Evolutionary conservation across 768 basidiomycete species (phyloP).

Genomic region (Mycena vitilis): DNA sequence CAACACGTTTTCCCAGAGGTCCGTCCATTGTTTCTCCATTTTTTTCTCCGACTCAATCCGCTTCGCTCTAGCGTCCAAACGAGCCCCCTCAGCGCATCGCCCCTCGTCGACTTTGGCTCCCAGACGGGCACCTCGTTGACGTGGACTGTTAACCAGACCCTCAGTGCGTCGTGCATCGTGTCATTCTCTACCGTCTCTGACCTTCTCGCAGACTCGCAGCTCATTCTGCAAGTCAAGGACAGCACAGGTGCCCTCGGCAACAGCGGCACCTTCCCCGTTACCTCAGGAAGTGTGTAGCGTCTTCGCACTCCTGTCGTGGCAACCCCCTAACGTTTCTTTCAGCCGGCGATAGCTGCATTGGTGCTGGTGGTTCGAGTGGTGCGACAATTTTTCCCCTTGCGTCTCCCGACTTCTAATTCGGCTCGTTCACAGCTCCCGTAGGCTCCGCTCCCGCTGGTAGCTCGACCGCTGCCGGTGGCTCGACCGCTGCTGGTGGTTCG

Average conservation of each 20-base stretch:
- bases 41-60: not conserved
- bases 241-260: slow-evolving; percentile 61
- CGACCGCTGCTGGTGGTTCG: not conserved
- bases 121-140: slow-evolving; percentile 54
- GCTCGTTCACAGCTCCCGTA: not conserved
- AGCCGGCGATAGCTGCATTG: slow-evolving; percentile 48
- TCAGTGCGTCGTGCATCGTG: slow-evolving; percentile 49
- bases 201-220: slow-evolving; percentile 44
- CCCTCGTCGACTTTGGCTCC: slow-evolving; percentile 61
- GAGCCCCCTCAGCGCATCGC: slow-evolving; percentile 50
- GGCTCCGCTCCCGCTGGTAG: slow-evolving; percentile 25
- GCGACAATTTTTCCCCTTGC: slow-evolving; percentile 15
- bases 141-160: slow-evolving; percentile 65
- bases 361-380: slow-evolving; percentile 26
- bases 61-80: slow-evolving; percentile 57
- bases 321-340: slow-evolving; percentile 28
- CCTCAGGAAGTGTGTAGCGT: slow-evolving; percentile 59
- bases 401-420: slow-evolving; percentile 10
- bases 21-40: slow-evolving; percentile 1
- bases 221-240: slow-evolving; percentile 75
- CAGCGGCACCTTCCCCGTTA: slow-evolving; percentile 64
- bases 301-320: not conserved
- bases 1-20: slow-evolving; percentile 51
- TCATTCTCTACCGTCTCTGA: not conserved
- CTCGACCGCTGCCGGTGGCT: not conserved